Evolutionary conservation across 345 rosid genomes (phyloP).

Genomic region (Gossypium arboreum): DNA sequence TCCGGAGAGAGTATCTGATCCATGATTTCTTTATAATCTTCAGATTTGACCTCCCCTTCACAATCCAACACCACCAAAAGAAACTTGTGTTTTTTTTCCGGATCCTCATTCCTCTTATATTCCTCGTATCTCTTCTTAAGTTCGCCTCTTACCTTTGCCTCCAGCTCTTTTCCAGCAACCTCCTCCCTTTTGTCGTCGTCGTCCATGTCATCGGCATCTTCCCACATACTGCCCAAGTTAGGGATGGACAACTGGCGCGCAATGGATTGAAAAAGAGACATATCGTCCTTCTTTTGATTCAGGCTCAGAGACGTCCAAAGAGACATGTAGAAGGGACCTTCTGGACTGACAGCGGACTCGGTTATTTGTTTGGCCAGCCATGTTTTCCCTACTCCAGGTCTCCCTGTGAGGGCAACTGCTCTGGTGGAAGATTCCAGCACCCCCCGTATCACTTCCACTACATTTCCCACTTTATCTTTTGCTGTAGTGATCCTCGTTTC

Average conservation of each 20-base stretch:
- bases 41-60: conserved; percentile 15
- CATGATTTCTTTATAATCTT: conserved; percentile 8
- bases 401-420: conserved; percentile 23
- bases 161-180: conserved; percentile 10
- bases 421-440: rapidly evolving
- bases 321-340: conserved; percentile 12
- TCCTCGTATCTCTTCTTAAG: not conserved
- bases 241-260: conserved; percentile 32
- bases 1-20: not conserved
- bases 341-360: not conserved
- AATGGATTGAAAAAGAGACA: conserved; percentile 33
- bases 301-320: conserved; percentile 33
- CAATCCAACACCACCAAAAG: conserved; percentile 47
- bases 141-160: not conserved
- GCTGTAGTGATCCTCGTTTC: not conserved
- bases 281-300: not conserved
- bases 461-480: not conserved
- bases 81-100: not conserved
- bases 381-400: conserved; percentile 47
- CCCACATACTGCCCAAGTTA: conserved; percentile 30
- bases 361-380: conserved; percentile 34
- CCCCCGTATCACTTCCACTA: not conserved
- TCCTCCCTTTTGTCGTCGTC: conserved; percentile 23
- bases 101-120: rapidly evolving
- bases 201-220: conserved; percentile 15